phyloP scores from a whole-genome alignment of 2,329 filamentous ascomycete genomes.

The Aschersonia sp. region DNA sequence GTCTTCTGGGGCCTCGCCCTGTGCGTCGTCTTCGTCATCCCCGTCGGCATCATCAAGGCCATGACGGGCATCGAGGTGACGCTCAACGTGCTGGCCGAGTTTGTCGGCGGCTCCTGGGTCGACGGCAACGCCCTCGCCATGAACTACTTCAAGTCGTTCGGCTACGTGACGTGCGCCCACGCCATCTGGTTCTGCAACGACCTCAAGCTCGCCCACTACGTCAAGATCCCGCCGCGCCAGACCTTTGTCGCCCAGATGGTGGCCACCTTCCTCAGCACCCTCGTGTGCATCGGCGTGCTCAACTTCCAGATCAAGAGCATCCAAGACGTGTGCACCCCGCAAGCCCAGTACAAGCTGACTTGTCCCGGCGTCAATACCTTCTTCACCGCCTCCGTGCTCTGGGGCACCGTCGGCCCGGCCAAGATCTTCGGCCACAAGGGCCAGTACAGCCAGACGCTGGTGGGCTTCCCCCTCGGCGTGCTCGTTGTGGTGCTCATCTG shows the following conservation, averaged over 20 bases:
- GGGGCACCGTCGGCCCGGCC: constrained; percentile 37
- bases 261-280: constrained; percentile 37
- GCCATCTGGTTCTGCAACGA: constrained; percentile 35
- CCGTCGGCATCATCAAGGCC: constrained; percentile 36
- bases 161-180: constrained; percentile 33
- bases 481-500: constrained; percentile 28
- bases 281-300: constrained; percentile 33
- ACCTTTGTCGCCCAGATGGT: constrained; percentile 45
- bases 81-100: constrained; percentile 37
- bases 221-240: constrained; percentile 46
- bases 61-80: constrained; percentile 38
- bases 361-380: constrained; percentile 40
- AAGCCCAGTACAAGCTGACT: constrained; percentile 32
- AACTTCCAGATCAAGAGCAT: constrained; percentile 36
- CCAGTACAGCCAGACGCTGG: constrained; percentile 30
- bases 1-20: constrained; percentile 36
- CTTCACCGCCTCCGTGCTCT: constrained; percentile 40
- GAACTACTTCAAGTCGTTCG: constrained; percentile 41
- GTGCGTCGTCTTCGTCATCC: constrained; percentile 34
- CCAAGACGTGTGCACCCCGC: constrained; percentile 29
- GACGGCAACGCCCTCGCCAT: constrained; percentile 36
- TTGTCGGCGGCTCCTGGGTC: constrained; percentile 35
- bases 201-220: constrained; percentile 36
- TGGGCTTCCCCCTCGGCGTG: constrained; percentile 36
- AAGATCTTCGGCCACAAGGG: constrained; percentile 34